phyloP scores from a whole-genome alignment of 2,329 filamentous ascomycete species.

The Orbilia blumenaviensis region DNA sequence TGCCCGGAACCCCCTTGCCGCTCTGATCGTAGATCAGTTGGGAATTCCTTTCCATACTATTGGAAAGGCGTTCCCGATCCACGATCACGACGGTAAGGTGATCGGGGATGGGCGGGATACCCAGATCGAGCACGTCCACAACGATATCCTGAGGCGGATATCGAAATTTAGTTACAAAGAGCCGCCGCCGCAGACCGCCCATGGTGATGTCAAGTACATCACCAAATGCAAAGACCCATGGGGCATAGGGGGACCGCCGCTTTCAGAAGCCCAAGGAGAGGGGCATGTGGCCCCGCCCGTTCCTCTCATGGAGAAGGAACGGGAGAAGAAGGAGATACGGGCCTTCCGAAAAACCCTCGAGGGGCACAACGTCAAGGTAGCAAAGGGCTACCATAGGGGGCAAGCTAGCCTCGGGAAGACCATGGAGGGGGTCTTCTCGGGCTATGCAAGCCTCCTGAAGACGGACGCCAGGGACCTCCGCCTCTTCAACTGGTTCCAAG shows the following conservation, averaged over 20 bases:
- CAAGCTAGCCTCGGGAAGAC: conserved; percentile 89
- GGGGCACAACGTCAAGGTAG: conserved; percentile 69
- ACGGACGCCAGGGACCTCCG: conserved; percentile 86
- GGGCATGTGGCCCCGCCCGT: conserved; percentile 22
- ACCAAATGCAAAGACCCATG: conserved; percentile 81
- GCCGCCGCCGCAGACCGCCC: conserved; percentile 74
- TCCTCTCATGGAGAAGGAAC: not conserved
- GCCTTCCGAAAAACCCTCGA: not conserved
- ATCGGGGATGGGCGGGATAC: conserved; percentile 82
- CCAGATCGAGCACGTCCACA: conserved; percentile 89
- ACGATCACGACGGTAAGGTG: conserved; percentile 80
- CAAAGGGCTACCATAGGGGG: conserved; percentile 70
- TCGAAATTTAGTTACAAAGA: conserved; percentile 87
- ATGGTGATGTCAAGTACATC: conserved; percentile 83
- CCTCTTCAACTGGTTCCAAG: conserved; percentile 96
- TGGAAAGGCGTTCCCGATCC: conserved; percentile 81
- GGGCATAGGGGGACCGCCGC: conserved; percentile 74
- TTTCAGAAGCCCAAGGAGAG: conserved; percentile 63
- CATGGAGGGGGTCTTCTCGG: conserved; percentile 87
- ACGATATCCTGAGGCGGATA: conserved; percentile 90
- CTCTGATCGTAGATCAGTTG: conserved; percentile 88
- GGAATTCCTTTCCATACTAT: conserved; percentile 82
- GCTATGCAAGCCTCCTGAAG: conserved; percentile 84
- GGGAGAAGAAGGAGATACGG: not conserved
- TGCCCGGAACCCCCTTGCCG: conserved; percentile 85